A percentile compares a stretch with the other conserved stretches of the same genome.
Conservation (phyloP, 495 filamentous ascomycete species). For the Tricharina praecox region DNA sequence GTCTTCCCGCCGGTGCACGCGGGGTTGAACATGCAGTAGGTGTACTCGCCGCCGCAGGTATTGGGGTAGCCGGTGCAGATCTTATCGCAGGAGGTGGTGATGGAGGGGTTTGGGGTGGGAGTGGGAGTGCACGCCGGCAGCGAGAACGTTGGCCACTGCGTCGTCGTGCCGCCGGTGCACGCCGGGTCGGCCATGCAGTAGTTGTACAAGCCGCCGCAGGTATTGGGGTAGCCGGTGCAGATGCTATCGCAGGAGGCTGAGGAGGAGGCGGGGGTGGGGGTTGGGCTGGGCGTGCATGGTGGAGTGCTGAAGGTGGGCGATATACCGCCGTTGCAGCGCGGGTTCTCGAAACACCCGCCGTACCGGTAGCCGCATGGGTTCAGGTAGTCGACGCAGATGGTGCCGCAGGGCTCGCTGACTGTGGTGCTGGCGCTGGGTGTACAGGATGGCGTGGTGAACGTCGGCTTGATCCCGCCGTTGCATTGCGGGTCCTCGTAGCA, state of each 20-base stretch:
- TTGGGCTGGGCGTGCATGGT: background rate
- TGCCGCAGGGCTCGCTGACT: background rate
- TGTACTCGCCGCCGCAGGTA: conserved; percentile 13
- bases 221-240: conserved; percentile 12
- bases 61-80: conserved; percentile 11
- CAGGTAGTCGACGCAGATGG: conserved; percentile 8
- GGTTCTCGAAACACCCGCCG: conserved; percentile 17
- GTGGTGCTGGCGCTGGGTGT: background rate
- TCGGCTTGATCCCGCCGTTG: conserved; percentile 2
- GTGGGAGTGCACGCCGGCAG: background rate
- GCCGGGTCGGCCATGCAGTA: conserved; percentile 16
- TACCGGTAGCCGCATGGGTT: conserved; percentile 15
- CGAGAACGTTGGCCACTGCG: background rate
- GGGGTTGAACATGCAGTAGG: conserved; percentile 17
- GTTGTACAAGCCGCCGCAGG: conserved; percentile 14
- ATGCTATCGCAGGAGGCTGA: background rate
- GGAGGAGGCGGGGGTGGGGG: too few relatives aligned
- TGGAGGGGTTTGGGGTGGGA: too few relatives aligned
- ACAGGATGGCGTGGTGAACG: background rate
- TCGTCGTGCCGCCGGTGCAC: conserved; percentile 8
- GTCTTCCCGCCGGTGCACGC: conserved; percentile 7
- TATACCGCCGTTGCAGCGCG: conserved; percentile 7
- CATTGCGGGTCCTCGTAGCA: conserved; percentile 15
- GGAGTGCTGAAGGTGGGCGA: background rate
- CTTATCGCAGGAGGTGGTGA: background rate